Evolutionary conservation across 2,329 filamentous ascomycete genomes (phyloP), one percentile per base, ranked within the genome.

Genomic region (Lachnellula subtilissima): DNA sequence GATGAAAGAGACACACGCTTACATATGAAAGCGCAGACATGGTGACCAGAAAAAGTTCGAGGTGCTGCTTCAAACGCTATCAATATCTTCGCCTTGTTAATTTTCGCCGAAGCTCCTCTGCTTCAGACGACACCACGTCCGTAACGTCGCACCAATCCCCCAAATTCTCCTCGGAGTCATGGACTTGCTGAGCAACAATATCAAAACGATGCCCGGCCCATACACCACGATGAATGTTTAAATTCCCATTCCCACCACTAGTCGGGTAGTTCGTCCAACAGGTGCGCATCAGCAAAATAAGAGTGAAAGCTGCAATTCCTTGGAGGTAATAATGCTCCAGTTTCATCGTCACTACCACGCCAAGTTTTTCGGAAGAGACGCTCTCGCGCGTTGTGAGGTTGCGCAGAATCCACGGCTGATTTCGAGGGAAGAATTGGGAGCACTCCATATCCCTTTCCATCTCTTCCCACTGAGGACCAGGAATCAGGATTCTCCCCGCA

Each of bases 191-290:
- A 6, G 47, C 54, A 25, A 57, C 50, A 43, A 57, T 39, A 40
- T 57, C 55, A 50, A 57, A 57, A 5, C 51, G 23, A 52, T 54
- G 55, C 14, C 55, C 51, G 8, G 51, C 55, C 55, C 51, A 57
- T 3, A 39, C 19, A 17, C 48, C 25, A 5, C 8, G 28, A 35
- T 45, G 12, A 5, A 40, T 32, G 17, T 42, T 28, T 8, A 35
- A 19, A 15, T 17, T 40, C 14, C 8, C 15, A 40, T 7, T 40
- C 15, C 37, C 37, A 40, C 5, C 37, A 9, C 40, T 9, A 25
- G 23, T 32, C 45, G 22, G 12, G n/a, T 25, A 4, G 14, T 32
- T 48, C 23, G 45, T 48, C 45, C 45, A 48, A 48, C 45, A 48
- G 4, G 45, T 48, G 14, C 23, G 45, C 45, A 48, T 40, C 49